These are phyloP conservation scores for Fusarium penzigii DNA, from an alignment of 2,329 filamentous ascomycete species.

Conservation along the genomic window DNA sequence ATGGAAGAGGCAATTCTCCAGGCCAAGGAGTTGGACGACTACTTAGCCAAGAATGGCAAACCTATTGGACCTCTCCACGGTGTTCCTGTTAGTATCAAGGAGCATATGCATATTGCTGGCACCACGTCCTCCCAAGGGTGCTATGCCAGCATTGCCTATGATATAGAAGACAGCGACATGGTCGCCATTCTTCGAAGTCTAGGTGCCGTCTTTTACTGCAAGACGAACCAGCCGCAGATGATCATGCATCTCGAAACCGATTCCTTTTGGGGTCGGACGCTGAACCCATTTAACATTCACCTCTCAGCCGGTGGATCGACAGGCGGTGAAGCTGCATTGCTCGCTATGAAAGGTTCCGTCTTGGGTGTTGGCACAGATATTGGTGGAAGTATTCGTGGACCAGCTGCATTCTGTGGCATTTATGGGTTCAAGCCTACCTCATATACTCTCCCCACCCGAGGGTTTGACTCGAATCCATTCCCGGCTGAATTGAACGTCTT, in stretches of 20 bases:
- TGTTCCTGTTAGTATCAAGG: slow-evolving; percentile 34
- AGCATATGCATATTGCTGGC: slow-evolving; percentile 58
- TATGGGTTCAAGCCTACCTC: slow-evolving; percentile 25
- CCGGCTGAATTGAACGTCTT: slow-evolving; percentile 36
- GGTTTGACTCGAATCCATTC: slow-evolving; percentile 24
- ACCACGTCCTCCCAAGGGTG: slow-evolving; percentile 54
- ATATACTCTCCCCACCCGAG: slow-evolving; percentile 28
- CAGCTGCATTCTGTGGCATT: slow-evolving; percentile 33
- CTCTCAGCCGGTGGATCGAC: slow-evolving; percentile 63
- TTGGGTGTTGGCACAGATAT: slow-evolving; percentile 42
- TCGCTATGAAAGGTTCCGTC: slow-evolving; percentile 40
- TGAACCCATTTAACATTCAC: slow-evolving; percentile 61
- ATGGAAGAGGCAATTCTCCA: slow-evolving; percentile 49
- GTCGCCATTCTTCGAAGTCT: slow-evolving; percentile 56
- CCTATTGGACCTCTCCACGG: slow-evolving; percentile 25
- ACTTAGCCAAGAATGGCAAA: slow-evolving; percentile 37
- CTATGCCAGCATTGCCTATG: slow-evolving; percentile 49
- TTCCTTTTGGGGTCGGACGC: slow-evolving; percentile 58
- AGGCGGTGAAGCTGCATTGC: slow-evolving; percentile 52
- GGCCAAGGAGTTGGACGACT: slow-evolving; percentile 41
- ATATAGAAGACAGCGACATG: slow-evolving; percentile 55
- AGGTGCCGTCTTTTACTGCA: slow-evolving; percentile 48
- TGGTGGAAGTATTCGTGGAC: slow-evolving; percentile 36
- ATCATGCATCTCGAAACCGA: slow-evolving; percentile 56
- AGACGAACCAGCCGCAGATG: slow-evolving; percentile 65